Base-by-base conservation (phyloP, 306 rosid species). In the Vigna angularis region DNA sequence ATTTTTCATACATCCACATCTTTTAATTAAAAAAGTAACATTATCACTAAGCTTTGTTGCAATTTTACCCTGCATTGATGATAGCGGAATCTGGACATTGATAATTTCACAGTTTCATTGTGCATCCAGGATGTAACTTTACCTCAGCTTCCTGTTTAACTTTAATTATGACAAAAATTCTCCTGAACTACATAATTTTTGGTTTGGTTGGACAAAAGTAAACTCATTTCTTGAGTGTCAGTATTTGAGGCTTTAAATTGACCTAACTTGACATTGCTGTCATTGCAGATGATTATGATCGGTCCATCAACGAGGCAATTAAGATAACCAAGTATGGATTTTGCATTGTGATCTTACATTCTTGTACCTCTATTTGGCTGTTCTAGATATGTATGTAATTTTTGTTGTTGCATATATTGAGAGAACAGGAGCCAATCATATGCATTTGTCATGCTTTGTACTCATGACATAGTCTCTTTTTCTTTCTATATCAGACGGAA, bases 291-390 rank as follows among this genome's bases (percentile, higher is more conserved):
- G 98, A 90, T 85, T 94, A 85, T 73, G 98, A 94, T 78, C 88
- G 94, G 61, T 94, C 98, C 53, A 94, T 94, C 84, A 94, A 90
- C 38, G 98, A 94, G 85, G 98, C 98, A 70, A 94, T 94, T 87
- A 89, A 94, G 89, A 88, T 92, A 79, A 94, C 98, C 79, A 90
- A 90, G 98, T 93, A 93, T 65, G 91, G 42, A 67, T 74, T 51
- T 70, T 53, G 32, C 79, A 48, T 62, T 59, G 48, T 56, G 49
- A 51, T 30, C 73, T 61, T 48, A 28, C 81, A 38, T 73, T 72
- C 68, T 47, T 16, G 30, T 36, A 15, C 58, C 67, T 77, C 34
- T 55, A 30, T 30, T 34, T 49, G 12, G 49, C 79, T 51, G 79
- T 56, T 40, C 26, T 78, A 57, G n/a, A 9, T 75, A 15, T 40